Base-by-base conservation (phyloP, 2,329 filamentous ascomycete species). In the Colletotrichum sp. region DNA sequence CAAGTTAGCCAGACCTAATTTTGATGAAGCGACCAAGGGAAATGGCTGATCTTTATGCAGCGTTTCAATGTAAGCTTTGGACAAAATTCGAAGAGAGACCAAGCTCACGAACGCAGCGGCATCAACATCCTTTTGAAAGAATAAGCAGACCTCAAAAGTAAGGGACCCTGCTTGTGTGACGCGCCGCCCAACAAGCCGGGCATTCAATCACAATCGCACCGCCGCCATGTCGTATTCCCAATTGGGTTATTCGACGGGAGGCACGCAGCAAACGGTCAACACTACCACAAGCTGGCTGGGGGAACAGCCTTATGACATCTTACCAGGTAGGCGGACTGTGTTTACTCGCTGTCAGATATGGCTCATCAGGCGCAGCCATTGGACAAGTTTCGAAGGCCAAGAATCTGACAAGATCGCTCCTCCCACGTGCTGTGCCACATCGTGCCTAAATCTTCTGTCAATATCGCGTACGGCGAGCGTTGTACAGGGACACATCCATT, bases 401-500 rank as follows among this genome's bases (percentile, higher is more conserved):
- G 66, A 30, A 16, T 30, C 58, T 12, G 13, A 12, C 28, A 21
- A 30, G 36, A 21, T 26, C n/a, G 34, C 13, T 52, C 3, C 21
- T 52, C 43, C 21, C 43, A 52, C 43, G 58, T 21, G 34, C 62
- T 52, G 24, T n/a, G 28, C 38, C 62, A n/a, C 24, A 28, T 52
- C 36, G 36, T 30, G 36, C 18, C 21, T 24, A 52, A 21, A 52
- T 48, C 10, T 10, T 21, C n/a, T 24, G 4, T 4, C 43, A 21
- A 13, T 21, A 52, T 43, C 15, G 38, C 21, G 43, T 10, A 24
- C 16, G 38, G 16, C 12, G 30, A 18, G 12, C 6, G 43, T 24
- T 34, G 8, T 67, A 34, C 65, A 34, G 38, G 10, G 12, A 34
- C 28, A 70, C 58, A 16, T 62, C 58, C 13, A 64, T 62, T 64